Percentiles rank a stretch among this genome's conserved stretches.
These are phyloP conservation scores for Apiospora marii DNA, from an alignment of 2,329 filamentous ascomycete species.

Conservation along the genomic window DNA sequence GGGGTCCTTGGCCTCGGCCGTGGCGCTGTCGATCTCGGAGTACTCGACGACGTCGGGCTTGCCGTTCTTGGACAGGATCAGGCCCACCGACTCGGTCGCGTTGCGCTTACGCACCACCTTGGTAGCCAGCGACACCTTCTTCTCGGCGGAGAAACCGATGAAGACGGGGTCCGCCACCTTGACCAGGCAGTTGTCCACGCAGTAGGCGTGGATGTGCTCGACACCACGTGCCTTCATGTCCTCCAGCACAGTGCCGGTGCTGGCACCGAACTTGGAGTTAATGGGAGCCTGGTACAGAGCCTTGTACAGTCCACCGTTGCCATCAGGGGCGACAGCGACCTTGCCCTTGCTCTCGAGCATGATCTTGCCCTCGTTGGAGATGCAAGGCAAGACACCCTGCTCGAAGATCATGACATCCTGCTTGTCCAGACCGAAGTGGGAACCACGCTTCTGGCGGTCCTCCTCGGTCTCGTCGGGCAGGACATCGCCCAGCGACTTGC, in stretches of 20 bases:
- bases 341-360: slow-evolving; percentile 88
- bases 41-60: slow-evolving; percentile 98
- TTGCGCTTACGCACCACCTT: slow-evolving; percentile 99
- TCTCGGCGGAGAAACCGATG: slow-evolving; percentile 88
- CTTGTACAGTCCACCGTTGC: slow-evolving; percentile 96
- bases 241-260: slow-evolving; percentile 79
- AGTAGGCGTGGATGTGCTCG: slow-evolving; percentile 96
- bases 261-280: slow-evolving; percentile 35
- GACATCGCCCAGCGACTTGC: slow-evolving; percentile 38
- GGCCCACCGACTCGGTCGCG: slow-evolving; percentile 92
- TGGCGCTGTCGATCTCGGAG: slow-evolving; percentile 90
- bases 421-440: slow-evolving; percentile 86
- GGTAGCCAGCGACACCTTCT: slow-evolving; percentile 93
- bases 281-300: slow-evolving; percentile 64
- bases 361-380: slow-evolving; percentile 98
- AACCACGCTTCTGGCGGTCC: slow-evolving; percentile 36
- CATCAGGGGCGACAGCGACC: slow-evolving; percentile 94
- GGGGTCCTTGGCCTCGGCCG: slow-evolving; percentile 87
- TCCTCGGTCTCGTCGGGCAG: slow-evolving; percentile 70
- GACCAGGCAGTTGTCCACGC: slow-evolving; percentile 99
- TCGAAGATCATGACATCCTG: slow-evolving; percentile 94
- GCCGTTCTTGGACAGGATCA: slow-evolving; percentile 95
- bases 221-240: slow-evolving; percentile 92
- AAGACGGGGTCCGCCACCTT: slow-evolving; percentile 97
- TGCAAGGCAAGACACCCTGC: slow-evolving; percentile 95